Evolutionary conservation across 805 yeast genomes (phyloP).

Genomic region (Priceomyces medius): DNA sequence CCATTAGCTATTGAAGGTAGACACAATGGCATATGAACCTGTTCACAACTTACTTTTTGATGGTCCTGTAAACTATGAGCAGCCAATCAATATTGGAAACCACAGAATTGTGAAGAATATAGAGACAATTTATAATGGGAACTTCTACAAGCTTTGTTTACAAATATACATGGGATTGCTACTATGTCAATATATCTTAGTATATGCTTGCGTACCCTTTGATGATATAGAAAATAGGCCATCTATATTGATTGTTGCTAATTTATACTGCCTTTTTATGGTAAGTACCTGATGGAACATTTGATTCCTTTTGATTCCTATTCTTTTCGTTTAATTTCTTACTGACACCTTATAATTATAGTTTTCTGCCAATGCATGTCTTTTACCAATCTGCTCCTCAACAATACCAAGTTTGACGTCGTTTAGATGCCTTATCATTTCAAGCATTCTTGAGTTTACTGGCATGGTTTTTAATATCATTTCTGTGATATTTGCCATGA

Average conservation of each 20-base stretch:
- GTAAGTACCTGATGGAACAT: slow-evolving; percentile 13
- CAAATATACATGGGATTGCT: slow-evolving; percentile 21
- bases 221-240: slow-evolving; percentile 36
- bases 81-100: slow-evolving; percentile 12
- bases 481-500: slow-evolving; percentile 20
- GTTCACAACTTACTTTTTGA: slow-evolving; percentile 18
- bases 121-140: slow-evolving; percentile 16
- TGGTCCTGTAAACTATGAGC: slow-evolving; percentile 12
- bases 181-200: slow-evolving; percentile 27
- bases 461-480: slow-evolving; percentile 18
- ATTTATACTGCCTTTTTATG: slow-evolving; percentile 19
- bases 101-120: slow-evolving; percentile 11
- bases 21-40: slow-evolving; percentile 7
- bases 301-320: not conserved
- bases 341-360: too few species aligned
- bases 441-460: slow-evolving; percentile 18
- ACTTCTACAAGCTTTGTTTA: slow-evolving; percentile 10
- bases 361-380: slow-evolving; percentile 18
- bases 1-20: too few species aligned
- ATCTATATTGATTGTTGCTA: slow-evolving; percentile 18
- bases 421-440: slow-evolving; percentile 15
- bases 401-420: slow-evolving; percentile 18
- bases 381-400: slow-evolving; percentile 22
- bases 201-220: slow-evolving; percentile 33
- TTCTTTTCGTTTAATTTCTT: too few species aligned